phyloP scores from a whole-genome alignment of 2,329 filamentous ascomycete species.

The Dothideomycetes sp. region DNA sequence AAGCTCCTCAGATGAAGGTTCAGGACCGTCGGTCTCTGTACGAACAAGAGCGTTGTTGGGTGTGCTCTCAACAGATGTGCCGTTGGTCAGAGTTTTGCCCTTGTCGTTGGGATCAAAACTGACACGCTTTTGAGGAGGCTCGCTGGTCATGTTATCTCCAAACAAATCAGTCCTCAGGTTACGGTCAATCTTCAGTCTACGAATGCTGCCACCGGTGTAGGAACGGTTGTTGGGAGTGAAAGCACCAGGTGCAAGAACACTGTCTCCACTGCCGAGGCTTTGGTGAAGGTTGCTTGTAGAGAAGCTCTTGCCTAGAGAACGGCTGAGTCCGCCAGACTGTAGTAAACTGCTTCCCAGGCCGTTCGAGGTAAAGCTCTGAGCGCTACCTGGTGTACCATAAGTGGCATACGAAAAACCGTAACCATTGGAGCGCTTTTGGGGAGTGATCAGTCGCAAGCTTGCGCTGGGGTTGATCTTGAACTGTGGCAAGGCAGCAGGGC shows the following conservation, averaged over 20 bases:
- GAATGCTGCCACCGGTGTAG: slow-evolving; percentile 64
- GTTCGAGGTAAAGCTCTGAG: slow-evolving; percentile 58
- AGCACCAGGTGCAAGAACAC: slow-evolving; percentile 74
- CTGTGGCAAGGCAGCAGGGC: slow-evolving; percentile 64
- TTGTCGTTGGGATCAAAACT: slow-evolving; percentile 59
- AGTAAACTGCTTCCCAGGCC: slow-evolving; percentile 58
- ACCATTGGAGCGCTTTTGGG: slow-evolving; percentile 62
- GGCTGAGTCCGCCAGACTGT: slow-evolving; percentile 45
- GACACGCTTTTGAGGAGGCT: slow-evolving; percentile 61
- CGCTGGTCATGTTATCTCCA: slow-evolving; percentile 31
- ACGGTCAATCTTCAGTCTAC: slow-evolving; percentile 87
- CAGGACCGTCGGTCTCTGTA: slow-evolving; percentile 38
- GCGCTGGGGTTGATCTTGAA: slow-evolving; percentile 80
- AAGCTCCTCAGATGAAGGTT: slow-evolving; percentile 49
- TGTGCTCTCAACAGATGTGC: slow-evolving; percentile 30
- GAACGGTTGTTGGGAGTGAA: slow-evolving; percentile 57
- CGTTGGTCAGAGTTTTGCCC: slow-evolving; percentile 20
- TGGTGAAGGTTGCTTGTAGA: slow-evolving; percentile 79
- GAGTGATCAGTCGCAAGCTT: slow-evolving; percentile 69
- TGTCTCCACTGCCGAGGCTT: slow-evolving; percentile 68
- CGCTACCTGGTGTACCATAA: slow-evolving; percentile 71
- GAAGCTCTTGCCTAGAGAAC: slow-evolving; percentile 74
- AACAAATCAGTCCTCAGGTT: slow-evolving; percentile 65
- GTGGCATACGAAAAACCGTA: slow-evolving; percentile 92
- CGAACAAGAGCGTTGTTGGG: slow-evolving; percentile 43